Percentiles rank a stretch among this genome's conserved stretches.
Conservation (phyloP, 176 grass and related monocot genomes). For the Eremochloa ophiuroides region DNA sequence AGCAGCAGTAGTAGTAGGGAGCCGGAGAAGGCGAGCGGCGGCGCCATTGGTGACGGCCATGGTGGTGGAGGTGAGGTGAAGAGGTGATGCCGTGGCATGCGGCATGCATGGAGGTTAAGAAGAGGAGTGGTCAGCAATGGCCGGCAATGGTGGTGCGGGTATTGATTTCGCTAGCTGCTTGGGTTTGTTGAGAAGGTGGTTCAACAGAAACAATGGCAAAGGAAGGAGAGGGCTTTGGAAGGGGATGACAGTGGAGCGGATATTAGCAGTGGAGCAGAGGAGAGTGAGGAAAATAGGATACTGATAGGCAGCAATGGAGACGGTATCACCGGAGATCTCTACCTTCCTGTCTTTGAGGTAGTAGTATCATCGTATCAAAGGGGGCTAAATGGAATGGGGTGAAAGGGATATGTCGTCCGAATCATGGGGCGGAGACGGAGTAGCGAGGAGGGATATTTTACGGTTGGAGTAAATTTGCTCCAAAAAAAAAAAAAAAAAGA, state of each 20-base stretch:
- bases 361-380: no score
- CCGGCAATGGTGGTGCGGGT: background rate
- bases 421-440: no score
- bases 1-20: background rate
- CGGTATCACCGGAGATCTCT: no score
- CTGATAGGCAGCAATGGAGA: no score
- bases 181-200: slow-evolving; percentile 44
- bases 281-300: background rate
- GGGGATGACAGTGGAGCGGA: background rate
- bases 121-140: slow-evolving; percentile 1
- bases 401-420: no score
- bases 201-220: slow-evolving; percentile 28
- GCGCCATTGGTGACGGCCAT: slow-evolving; percentile 15
- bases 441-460: no score
- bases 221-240: background rate
- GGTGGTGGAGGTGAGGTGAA: background rate
- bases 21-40: background rate
- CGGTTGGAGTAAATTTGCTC: no score
- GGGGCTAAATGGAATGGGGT: no score
- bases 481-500: no score
- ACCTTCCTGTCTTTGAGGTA: no score
- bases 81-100: slow-evolving; percentile 10
- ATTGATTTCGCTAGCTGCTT: background rate
- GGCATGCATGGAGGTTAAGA: slow-evolving; percentile 22
- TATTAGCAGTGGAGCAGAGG: background rate